phyloP scores from a whole-genome alignment of 768 basidiomycete genomes.

The Suillus variegatus region DNA sequence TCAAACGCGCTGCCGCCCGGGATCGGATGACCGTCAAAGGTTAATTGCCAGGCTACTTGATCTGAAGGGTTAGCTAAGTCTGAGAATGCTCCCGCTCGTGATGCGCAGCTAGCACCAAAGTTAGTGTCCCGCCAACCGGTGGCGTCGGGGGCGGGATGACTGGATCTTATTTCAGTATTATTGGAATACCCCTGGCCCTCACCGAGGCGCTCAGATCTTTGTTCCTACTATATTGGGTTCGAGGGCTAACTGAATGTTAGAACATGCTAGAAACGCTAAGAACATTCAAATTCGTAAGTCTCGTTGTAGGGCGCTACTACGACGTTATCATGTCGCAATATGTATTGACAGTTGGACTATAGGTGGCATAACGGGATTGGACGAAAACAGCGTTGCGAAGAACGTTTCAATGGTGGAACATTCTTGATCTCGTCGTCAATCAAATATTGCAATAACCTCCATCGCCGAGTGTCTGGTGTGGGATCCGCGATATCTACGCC shows the following conservation, averaged over 20 bases:
- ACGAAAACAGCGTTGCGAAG: neutral
- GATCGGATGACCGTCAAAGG: neutral
- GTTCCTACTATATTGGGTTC: neutral
- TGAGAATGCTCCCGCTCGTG: neutral
- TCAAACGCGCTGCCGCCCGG: neutral
- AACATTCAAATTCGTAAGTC: neutral
- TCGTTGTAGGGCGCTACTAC: too few relatives aligned
- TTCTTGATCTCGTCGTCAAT: neutral
- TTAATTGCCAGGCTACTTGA: neutral
- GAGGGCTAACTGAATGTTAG: too few relatives aligned
- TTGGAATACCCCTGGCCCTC: neutral
- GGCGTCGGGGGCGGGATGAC: slow-evolving; percentile 1
- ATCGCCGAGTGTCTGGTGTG: neutral
- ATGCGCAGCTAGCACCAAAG: neutral
- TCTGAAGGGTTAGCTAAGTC: neutral
- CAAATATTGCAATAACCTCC: neutral
- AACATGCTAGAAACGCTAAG: too few relatives aligned
- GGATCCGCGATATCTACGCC: neutral
- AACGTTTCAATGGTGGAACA: neutral
- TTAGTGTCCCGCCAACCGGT: slow-evolving; percentile 5
- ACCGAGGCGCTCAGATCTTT: neutral
- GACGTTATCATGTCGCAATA: neutral
- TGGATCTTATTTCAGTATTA: too few relatives aligned
- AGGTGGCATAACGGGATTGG: neutral
- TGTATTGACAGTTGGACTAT: neutral